Percentiles rank a stretch among this genome's conserved stretches.
Evolutionary conservation across 371 early-diverging fungal species (phyloP).

Genomic region (Thermomucor indicae-seudaticae): DNA sequence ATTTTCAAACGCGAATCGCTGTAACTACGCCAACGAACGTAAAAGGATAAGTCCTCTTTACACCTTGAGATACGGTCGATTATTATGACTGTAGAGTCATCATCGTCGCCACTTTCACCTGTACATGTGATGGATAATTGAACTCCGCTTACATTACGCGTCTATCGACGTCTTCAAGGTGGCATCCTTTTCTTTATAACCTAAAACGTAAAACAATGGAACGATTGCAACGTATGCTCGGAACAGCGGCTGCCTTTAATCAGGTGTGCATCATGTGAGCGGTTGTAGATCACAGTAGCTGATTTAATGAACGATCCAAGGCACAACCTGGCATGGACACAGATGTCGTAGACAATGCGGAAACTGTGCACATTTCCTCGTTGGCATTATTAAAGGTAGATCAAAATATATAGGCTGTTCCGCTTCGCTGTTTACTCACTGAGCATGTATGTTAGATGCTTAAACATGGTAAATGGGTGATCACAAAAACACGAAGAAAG

Average conservation of each 20-base stretch:
- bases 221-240: constrained; percentile 69
- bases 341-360: constrained; percentile 96
- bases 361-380: constrained; percentile 99
- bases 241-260: constrained; percentile 52
- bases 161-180: neutral
- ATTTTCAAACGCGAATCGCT: too few relatives aligned
- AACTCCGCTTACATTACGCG: constrained; percentile 8
- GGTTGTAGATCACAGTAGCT: neutral
- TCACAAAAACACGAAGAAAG: neutral
- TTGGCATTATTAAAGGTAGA: constrained; percentile 96
- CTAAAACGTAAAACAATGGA: too few relatives aligned
- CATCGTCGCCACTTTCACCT: too few relatives aligned
- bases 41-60: too few relatives aligned
- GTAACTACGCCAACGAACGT: too few relatives aligned
- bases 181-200: neutral
- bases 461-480: constrained; percentile 67
- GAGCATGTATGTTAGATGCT: constrained; percentile 67
- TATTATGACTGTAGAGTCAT: neutral
- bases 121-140: too few relatives aligned
- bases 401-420: too few relatives aligned
- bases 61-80: too few relatives aligned
- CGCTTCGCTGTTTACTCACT: neutral
- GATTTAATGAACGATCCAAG: constrained; percentile 13
- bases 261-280: constrained; percentile 16
- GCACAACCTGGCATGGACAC: constrained; percentile 82